A percentile compares a stretch with the other conserved stretches of the same genome.
phyloP scores from a whole-genome alignment of 1,284 basidiomycete genomes.

The Vanrija humicola region DNA sequence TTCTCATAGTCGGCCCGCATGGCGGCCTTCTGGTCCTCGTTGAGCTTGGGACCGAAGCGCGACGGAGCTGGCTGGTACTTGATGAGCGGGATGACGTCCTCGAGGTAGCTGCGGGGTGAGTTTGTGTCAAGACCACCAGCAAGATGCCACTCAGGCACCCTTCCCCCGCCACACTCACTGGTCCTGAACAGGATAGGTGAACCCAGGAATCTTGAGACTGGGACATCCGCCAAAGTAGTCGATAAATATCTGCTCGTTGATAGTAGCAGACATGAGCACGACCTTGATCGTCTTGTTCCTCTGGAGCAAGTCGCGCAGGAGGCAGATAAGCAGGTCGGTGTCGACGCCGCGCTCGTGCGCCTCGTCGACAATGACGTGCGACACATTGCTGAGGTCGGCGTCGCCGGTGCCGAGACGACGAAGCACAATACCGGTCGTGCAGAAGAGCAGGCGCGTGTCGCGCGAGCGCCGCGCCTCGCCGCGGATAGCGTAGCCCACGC shows the following conservation, averaged over 20 bases:
- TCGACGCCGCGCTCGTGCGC: slow-evolving; percentile 89
- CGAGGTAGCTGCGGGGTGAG: slow-evolving; percentile 56
- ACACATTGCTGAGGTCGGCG: slow-evolving; percentile 65
- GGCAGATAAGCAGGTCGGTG: slow-evolving; percentile 83
- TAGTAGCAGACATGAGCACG: slow-evolving; percentile 62
- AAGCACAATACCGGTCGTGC: slow-evolving; percentile 87
- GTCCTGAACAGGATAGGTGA: slow-evolving; percentile 73
- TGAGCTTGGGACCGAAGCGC: slow-evolving; percentile 51
- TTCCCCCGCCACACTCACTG: slow-evolving; percentile 56
- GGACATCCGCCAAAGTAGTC: slow-evolving; percentile 77
- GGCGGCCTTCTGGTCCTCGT: slow-evolving; percentile 54
- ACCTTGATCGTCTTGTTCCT: slow-evolving; percentile 67
- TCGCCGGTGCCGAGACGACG: slow-evolving; percentile 69
- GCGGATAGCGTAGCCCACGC: slow-evolving; percentile 83
- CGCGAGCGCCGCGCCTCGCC: slow-evolving; percentile 72
- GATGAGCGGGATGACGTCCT: slow-evolving; percentile 66
- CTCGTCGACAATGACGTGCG: slow-evolving; percentile 89
- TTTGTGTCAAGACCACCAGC: too few relatives aligned
- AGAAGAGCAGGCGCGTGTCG: slow-evolving; percentile 76
- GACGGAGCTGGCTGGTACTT: slow-evolving; percentile 47
- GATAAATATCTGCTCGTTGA: slow-evolving; percentile 73
- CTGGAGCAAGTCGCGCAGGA: slow-evolving; percentile 69
- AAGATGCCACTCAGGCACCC: too few relatives aligned
- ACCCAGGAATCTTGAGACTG: slow-evolving; percentile 76
- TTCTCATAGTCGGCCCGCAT: slow-evolving; percentile 56